Percentiles rank a stretch among this genome's conserved stretches.
These are phyloP conservation scores for Pichia sp. DNA, from an alignment of 1,139 yeast genomes.

Conservation along the genomic window DNA sequence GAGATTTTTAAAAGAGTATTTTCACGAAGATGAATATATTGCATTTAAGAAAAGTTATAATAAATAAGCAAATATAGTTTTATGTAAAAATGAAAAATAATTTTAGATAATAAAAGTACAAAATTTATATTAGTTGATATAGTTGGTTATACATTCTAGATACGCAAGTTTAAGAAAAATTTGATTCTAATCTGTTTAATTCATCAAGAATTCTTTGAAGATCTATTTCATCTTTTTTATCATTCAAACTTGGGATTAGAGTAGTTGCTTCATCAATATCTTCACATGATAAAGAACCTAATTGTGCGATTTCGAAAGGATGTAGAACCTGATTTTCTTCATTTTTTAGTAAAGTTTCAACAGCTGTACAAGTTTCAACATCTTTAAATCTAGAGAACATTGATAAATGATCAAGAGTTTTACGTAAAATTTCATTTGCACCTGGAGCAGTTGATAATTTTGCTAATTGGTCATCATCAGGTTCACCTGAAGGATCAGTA, in stretches of 20 bases:
- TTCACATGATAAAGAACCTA: conserved; percentile 90
- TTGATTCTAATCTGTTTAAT: conserved; percentile 56
- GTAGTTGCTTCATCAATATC: conserved; percentile 98
- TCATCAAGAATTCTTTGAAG: conserved; percentile 83
- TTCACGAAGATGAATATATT: conserved; percentile 24
- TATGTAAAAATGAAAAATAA: not conserved
- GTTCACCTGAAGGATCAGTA: conserved; percentile 45
- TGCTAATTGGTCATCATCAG: conserved; percentile 57
- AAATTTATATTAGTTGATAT: no score
- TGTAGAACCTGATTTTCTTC: conserved; percentile 63
- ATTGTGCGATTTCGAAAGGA: conserved; percentile 93
- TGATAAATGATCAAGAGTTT: conserved; percentile 82
- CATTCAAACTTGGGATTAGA: conserved; percentile 74
- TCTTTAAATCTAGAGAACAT: conserved; percentile 87
- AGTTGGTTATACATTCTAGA: not conserved
- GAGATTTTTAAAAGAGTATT: conserved; percentile 39
- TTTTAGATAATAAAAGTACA: not conserved
- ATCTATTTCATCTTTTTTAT: conserved; percentile 79
- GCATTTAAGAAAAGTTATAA: conserved; percentile 2
- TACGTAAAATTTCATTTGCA: conserved; percentile 70
- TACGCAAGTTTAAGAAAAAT: conserved; percentile 18
- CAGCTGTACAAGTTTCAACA: conserved; percentile 89
- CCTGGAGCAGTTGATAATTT: conserved; percentile 61
- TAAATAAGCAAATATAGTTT: not conserved
- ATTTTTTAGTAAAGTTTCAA: conserved; percentile 75